Evolutionary conservation across 495 filamentous ascomycete species (phyloP).

Genomic region (Xylaria palmicola): DNA sequence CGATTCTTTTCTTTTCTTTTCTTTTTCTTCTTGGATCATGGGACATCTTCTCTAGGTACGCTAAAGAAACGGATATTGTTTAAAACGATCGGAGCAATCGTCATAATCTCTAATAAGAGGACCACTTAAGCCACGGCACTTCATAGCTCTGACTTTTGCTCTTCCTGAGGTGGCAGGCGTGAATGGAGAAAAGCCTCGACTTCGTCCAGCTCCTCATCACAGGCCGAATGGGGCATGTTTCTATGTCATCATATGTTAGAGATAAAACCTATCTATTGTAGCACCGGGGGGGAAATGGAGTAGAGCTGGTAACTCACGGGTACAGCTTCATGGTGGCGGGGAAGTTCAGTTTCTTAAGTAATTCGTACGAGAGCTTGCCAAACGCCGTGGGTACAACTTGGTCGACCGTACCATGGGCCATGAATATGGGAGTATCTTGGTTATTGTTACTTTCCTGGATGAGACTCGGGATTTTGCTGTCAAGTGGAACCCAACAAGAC

Average conservation of each 20-base stretch:
- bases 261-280: neutral
- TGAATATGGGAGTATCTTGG: slow-evolving; percentile 78
- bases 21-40: too few relatives aligned
- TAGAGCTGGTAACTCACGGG: slow-evolving; percentile 48
- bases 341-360: slow-evolving; percentile 63
- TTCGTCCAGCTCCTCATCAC: slow-evolving; percentile 76
- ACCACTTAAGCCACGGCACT: neutral
- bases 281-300: neutral
- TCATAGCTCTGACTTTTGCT: slow-evolving; percentile 44
- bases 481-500: slow-evolving; percentile 77
- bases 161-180: slow-evolving; percentile 54
- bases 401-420: slow-evolving; percentile 81
- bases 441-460: slow-evolving; percentile 66
- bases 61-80: neutral
- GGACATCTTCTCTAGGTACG: too few relatives aligned
- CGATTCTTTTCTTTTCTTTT: too few relatives aligned
- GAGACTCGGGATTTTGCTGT: slow-evolving; percentile 65
- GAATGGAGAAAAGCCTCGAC: slow-evolving; percentile 73
- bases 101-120: neutral
- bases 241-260: slow-evolving; percentile 37
- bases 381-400: slow-evolving; percentile 64
- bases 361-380: slow-evolving; percentile 62
- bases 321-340: slow-evolving; percentile 77
- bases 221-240: slow-evolving; percentile 72
- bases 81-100: neutral